phyloP scores from a whole-genome alignment of 352 stramenopile species.

The Phytophthora ohioensis region DNA sequence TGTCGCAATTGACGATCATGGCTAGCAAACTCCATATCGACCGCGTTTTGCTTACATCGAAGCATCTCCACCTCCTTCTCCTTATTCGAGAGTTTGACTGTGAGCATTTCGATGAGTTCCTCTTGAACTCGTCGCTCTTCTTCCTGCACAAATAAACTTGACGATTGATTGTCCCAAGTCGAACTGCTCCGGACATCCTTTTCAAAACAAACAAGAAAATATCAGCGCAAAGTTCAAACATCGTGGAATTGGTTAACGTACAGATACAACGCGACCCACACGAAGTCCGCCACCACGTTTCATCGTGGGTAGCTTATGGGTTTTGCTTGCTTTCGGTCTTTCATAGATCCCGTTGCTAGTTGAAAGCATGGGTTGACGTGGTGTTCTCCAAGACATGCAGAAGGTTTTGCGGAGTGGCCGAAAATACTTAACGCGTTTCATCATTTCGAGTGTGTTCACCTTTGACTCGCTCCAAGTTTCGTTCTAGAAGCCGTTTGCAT shows the following conservation, averaged over 20 bases:
- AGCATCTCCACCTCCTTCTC: slow-evolving; percentile 68
- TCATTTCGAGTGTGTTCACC: background rate
- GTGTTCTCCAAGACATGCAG: slow-evolving; percentile 32
- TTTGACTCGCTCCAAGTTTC: slow-evolving; percentile 9
- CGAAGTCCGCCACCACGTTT: slow-evolving; percentile 50
- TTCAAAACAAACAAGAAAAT: background rate
- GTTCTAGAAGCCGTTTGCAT: too few relatives aligned
- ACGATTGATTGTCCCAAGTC: slow-evolving; percentile 20
- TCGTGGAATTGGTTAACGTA: slow-evolving; percentile 27
- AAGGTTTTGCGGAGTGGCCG: slow-evolving; percentile 1
- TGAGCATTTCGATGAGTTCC: slow-evolving; percentile 73
- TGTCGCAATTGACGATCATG: slow-evolving; percentile 41
- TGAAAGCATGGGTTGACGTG: slow-evolving; percentile 15
- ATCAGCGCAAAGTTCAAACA: background rate
- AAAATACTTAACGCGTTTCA: slow-evolving; percentile 42
- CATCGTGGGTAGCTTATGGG: slow-evolving; percentile 34
- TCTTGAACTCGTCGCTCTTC: slow-evolving; percentile 67
- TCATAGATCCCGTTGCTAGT: slow-evolving; percentile 12
- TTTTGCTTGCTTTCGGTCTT: slow-evolving; percentile 16
- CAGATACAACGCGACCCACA: slow-evolving; percentile 63
- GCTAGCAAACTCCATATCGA: slow-evolving; percentile 28
- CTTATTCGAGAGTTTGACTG: slow-evolving; percentile 64
- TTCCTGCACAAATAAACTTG: slow-evolving; percentile 44
- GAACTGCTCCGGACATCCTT: slow-evolving; percentile 47
- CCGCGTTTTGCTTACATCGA: slow-evolving; percentile 42